A percentile compares a stretch with the other conserved stretches of the same genome.
Evolutionary conservation across 2,329 filamentous ascomycete species (phyloP).

Genomic region (Trichoderma sp.): DNA sequence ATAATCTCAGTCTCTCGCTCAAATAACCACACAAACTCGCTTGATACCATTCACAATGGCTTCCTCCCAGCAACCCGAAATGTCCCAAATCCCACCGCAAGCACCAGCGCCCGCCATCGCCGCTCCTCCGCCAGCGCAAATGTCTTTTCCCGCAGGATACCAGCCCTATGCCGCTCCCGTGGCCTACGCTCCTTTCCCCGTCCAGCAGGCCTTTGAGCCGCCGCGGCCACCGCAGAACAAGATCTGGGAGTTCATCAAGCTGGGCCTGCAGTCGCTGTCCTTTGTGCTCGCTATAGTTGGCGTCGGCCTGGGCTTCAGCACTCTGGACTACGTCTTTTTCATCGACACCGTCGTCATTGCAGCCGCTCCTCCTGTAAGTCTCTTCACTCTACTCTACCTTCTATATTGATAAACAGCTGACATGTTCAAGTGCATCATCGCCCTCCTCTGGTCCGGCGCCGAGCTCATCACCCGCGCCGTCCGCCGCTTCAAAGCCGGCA

Average conservation of each 20-base stretch:
- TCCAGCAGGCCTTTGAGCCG: background rate
- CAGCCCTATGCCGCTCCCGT: background rate
- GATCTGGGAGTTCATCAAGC: constrained; percentile 14
- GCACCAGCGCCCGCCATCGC: background rate
- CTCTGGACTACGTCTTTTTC: background rate
- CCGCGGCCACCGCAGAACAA: background rate
- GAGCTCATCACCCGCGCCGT: constrained; percentile 45
- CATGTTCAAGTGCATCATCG: constrained; percentile 37
- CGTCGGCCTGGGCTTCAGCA: constrained; percentile 5
- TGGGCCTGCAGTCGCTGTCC: background rate
- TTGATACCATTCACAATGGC: background rate
- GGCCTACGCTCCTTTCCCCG: background rate
- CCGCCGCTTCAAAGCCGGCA: constrained; percentile 42
- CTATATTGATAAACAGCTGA: no score
- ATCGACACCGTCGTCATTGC: constrained; percentile 3
- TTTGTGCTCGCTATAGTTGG: background rate
- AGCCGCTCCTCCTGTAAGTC: constrained; percentile 6
- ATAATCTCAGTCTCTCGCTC: background rate
- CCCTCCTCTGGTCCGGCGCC: constrained; percentile 44
- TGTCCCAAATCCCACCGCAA: background rate
- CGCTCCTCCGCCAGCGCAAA: background rate
- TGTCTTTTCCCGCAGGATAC: background rate
- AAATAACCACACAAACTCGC: background rate
- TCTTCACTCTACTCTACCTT: background rate
- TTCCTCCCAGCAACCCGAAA: background rate